Evolutionary conservation across 2,329 filamentous ascomycete species (phyloP), one percentile per base, ranked within the genome.

Genomic region (Sordariomycetes sp.): DNA sequence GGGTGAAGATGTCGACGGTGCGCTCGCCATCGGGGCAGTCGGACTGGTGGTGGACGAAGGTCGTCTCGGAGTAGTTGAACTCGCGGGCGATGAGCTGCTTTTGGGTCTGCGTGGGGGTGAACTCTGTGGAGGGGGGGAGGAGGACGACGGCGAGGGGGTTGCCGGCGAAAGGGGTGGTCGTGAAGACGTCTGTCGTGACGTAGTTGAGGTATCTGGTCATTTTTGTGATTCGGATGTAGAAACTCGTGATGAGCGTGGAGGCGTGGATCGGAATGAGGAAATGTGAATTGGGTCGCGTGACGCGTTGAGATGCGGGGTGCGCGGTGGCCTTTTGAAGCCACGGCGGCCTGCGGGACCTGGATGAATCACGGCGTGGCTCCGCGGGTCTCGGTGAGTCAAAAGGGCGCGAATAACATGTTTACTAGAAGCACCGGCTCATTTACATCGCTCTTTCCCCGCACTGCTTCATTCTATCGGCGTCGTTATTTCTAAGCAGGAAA

Each of bases 51-150:
- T 85, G 79, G 36, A 85, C 67, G 64, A 85, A 85, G 53, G 83
- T 78, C 0, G 81, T 85, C 67, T 84, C 81, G 55, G 79, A 82
- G 63, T 82, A 77, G 67, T 82, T 82, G 70, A 85, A 85, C 67
- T 86, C 82, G 58, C 73, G 71, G 51, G 82, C 80, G 60, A 85
- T 77, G 60, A 68, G 64, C 64, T 82, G 80, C 64, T 85, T 85
- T 63, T 76, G 73, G 2, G 69, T 65, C 62, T 80, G 76, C 1
- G 73, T 72, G 24, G 83, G 69, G n/a, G 67, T 62, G 20, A 24
- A 50, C 10, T 67, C 67, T 25, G 63, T 61, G 20, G 64, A 58
- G 13, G 69, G 60, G 2, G 78, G 79, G 60, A 85, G 70, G 53
- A 74, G 71, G 60, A 85, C 76, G 25, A 86, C 72, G 36, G 81